Conservation (phyloP, 2,329 filamentous ascomycete genomes). For the Penicillium occitanis region DNA sequence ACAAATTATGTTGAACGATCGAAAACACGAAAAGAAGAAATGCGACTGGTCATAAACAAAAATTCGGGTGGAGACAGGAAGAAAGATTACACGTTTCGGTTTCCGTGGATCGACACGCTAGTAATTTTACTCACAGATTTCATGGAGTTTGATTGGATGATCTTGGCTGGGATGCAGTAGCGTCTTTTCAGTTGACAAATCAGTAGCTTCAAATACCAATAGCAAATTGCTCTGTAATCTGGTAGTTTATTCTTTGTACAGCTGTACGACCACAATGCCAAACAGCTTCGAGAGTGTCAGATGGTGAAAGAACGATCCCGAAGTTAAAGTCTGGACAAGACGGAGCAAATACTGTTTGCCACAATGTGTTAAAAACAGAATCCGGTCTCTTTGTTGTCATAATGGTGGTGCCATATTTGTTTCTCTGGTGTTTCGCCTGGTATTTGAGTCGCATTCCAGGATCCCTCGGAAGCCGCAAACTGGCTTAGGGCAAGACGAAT, state of each 20-base stretch:
- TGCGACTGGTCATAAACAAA: conserved; percentile 10
- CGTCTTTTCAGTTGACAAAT: not conserved
- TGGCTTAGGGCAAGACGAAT: not conserved
- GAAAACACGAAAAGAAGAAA: not conserved
- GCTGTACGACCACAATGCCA: not conserved
- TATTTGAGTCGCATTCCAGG: conserved; percentile 15
- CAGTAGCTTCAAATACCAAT: not conserved
- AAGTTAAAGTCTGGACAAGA: not conserved
- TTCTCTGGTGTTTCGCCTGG: not conserved
- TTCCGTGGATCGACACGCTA: not conserved
- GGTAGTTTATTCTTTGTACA: not conserved
- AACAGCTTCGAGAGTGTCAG: not conserved
- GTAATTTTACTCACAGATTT: not conserved
- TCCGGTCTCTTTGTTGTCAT: not conserved
- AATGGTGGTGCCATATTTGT: not conserved
- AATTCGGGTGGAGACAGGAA: not conserved
- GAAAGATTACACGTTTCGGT: not conserved
- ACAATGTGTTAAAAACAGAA: too few relatives aligned
- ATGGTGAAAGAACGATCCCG: not conserved
- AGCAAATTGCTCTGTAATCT: not conserved
- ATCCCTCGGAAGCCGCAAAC: conserved; percentile 18
- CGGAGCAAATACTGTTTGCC: too few relatives aligned
- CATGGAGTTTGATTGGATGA: not conserved
- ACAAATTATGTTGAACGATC: not conserved
- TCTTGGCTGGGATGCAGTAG: not conserved